These are phyloP conservation scores for Agaricus bisporus DNA, from an alignment of 768 basidiomycete genomes.

Conservation along the genomic window DNA sequence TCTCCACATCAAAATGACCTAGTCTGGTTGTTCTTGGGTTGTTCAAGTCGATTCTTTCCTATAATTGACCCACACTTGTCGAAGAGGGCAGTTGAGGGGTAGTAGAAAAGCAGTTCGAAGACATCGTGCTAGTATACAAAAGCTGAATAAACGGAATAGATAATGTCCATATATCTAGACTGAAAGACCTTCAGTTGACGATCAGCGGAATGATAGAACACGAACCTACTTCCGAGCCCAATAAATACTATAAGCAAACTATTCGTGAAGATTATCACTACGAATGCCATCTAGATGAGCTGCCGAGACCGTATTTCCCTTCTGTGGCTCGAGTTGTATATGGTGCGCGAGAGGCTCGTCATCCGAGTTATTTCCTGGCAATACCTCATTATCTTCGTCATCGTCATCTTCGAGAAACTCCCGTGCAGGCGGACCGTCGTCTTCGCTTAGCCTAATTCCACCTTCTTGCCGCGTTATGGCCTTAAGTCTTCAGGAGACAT, in stretches of 20 bases:
- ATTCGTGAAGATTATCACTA: background rate
- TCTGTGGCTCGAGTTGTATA: constrained; percentile 17
- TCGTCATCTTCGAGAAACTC: constrained; percentile 60
- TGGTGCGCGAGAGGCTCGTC: constrained; percentile 24
- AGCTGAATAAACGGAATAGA: background rate
- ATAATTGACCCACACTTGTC: too few species aligned
- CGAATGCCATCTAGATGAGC: background rate
- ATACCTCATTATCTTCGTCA: constrained; percentile 33
- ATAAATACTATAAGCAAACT: background rate
- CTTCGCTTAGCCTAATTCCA: constrained; percentile 59
- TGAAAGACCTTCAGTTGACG: background rate
- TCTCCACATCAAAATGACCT: background rate
- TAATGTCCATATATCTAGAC: background rate
- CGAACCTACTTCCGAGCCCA: background rate
- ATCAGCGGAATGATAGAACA: background rate
- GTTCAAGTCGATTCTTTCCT: too few species aligned
- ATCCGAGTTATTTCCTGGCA: constrained; percentile 17
- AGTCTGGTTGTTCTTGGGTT: too few species aligned
- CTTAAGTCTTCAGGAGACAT: constrained; percentile 41
- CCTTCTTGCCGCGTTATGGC: constrained; percentile 50
- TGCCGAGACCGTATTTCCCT: background rate
- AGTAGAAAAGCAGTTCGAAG: too few species aligned
- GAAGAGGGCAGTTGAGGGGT: too few species aligned
- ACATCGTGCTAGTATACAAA: constrained; percentile 3
- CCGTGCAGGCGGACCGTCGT: constrained; percentile 65